Percentiles rank a stretch among this genome's conserved stretches.
phyloP scores from a whole-genome alignment of 352 stramenopile genomes.

The Phytophthora pini region DNA sequence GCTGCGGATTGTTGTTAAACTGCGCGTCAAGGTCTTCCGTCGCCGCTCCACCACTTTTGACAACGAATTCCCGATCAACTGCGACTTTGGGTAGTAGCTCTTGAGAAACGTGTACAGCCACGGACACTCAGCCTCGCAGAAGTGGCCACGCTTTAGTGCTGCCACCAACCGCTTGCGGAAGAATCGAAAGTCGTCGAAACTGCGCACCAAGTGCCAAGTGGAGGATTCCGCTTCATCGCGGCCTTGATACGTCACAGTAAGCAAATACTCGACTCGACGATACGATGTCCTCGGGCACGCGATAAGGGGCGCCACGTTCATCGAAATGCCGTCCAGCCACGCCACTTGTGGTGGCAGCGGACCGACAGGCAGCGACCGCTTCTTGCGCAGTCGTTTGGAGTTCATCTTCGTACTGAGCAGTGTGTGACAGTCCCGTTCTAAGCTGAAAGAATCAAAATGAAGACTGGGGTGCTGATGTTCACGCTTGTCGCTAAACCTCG shows the following conservation, averaged over 20 bases:
- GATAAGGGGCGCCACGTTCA: constrained; percentile 31
- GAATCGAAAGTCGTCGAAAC: constrained; percentile 55
- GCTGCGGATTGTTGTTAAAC: constrained; percentile 42
- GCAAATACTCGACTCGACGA: constrained; percentile 39
- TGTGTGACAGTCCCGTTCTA: not conserved
- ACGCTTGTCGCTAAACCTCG: constrained; percentile 6
- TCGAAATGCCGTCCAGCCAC: constrained; percentile 38
- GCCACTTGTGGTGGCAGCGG: constrained; percentile 31
- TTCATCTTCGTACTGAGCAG: constrained; percentile 17
- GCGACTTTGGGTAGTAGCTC: constrained; percentile 52
- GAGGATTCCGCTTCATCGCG: constrained; percentile 12
- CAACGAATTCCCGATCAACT: constrained; percentile 36
- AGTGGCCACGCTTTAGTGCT: constrained; percentile 44
- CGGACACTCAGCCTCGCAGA: constrained; percentile 57
- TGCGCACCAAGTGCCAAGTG: constrained; percentile 45
- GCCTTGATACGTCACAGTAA: constrained; percentile 30
- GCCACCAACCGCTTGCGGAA: constrained; percentile 45
- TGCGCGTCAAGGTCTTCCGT: constrained; percentile 46
- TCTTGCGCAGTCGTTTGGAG: constrained; percentile 29
- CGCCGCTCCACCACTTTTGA: constrained; percentile 42
- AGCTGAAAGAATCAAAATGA: constrained; percentile 21
- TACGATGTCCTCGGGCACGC: constrained; percentile 17
- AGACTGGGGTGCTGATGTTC: constrained; percentile 9
- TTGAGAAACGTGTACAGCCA: constrained; percentile 60
- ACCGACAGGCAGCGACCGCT: constrained; percentile 18